Conservation (phyloP, 257 asterid genomes). For the Lantana camara region DNA sequence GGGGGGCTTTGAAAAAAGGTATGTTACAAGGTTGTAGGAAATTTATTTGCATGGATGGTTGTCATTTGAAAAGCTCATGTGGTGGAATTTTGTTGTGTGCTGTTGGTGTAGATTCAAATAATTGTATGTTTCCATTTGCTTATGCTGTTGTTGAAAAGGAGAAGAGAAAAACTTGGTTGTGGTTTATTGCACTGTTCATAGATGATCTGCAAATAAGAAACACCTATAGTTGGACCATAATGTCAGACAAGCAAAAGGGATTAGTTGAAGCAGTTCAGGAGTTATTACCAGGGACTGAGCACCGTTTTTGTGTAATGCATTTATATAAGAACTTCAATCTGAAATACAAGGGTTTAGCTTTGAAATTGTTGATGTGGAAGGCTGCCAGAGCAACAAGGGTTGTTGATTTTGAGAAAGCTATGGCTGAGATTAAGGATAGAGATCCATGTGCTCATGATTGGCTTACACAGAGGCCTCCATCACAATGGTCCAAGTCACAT, state of each 20-base stretch:
- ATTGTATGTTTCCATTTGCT: too few relatives aligned
- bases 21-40: too few relatives aligned
- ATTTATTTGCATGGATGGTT: background rate
- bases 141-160: too few relatives aligned
- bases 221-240: background rate
- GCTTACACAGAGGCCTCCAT: background rate
- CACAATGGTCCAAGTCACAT: background rate
- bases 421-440: too few relatives aligned
- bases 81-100: background rate
- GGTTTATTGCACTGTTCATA: too few relatives aligned
- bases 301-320: slow-evolving; percentile 8
- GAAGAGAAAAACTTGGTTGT: too few relatives aligned
- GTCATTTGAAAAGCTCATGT: background rate
- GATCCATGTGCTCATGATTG: background rate
- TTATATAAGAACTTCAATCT: background rate
- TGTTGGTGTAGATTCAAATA: background rate
- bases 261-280: background rate
- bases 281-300: background rate
- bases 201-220: background rate
- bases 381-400: background rate
- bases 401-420: background rate
- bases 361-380: background rate
- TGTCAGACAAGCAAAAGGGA: slow-evolving; percentile 7
- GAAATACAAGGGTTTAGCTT: background rate
- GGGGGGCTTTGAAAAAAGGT: too few relatives aligned